These are phyloP conservation scores for Glarea lozoyensis DNA, from an alignment of 495 filamentous ascomycete genomes.

Conservation along the genomic window DNA sequence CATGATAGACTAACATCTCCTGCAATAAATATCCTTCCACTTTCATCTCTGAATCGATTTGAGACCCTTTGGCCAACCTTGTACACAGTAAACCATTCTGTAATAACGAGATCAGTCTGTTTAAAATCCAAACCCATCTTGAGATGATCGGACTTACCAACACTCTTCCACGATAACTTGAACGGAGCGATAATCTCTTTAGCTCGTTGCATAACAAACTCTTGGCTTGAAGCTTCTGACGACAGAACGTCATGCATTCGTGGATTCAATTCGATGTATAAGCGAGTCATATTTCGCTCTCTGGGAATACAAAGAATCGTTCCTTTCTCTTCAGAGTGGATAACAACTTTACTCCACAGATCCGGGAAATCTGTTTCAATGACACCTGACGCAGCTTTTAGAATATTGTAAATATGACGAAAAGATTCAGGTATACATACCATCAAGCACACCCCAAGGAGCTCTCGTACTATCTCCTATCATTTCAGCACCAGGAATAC, in stretches of 20 bases:
- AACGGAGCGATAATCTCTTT: constrained; percentile 35
- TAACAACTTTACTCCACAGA: constrained; percentile 49
- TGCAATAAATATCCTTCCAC: constrained; percentile 50
- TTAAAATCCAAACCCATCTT: constrained; percentile 32
- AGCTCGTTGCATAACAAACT: constrained; percentile 58
- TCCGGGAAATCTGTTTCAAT: constrained; percentile 63
- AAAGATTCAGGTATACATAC: constrained; percentile 39
- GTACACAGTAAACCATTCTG: constrained; percentile 54
- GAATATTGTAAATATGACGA: neutral
- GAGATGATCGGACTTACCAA: constrained; percentile 45
- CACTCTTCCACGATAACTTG: constrained; percentile 50
- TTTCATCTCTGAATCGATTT: constrained; percentile 38
- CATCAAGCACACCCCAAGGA: constrained; percentile 81
- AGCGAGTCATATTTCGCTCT: constrained; percentile 47
- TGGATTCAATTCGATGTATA: constrained; percentile 51
- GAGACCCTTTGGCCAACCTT: constrained; percentile 55
- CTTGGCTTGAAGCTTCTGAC: constrained; percentile 32
- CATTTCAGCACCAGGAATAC: constrained; percentile 55
- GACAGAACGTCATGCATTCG: constrained; percentile 18
- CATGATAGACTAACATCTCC: constrained; percentile 53
- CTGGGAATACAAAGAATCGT: constrained; percentile 57
- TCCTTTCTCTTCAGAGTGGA: constrained; percentile 45
- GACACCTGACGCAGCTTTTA: constrained; percentile 22
- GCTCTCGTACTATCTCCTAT: constrained; percentile 63
- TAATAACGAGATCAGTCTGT: constrained; percentile 15